Base-by-base conservation (phyloP, 2,329 filamentous ascomycete species). In the Atkinsonella hypoxylon region DNA sequence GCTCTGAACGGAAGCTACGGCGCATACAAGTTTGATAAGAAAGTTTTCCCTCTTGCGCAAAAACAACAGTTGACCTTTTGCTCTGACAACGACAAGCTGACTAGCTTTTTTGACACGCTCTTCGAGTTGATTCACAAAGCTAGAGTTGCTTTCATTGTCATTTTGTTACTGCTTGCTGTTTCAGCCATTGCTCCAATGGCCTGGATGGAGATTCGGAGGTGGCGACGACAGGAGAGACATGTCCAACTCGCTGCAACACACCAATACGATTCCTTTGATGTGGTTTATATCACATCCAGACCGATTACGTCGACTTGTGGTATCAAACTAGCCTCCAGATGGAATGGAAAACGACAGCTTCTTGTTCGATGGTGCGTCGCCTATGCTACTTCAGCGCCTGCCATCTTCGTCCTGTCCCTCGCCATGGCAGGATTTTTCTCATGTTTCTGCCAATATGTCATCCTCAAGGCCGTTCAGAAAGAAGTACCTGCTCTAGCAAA, bases 41-140 rank as follows among this genome's bases (percentile, higher is more conserved):
- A 79, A 12, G 68, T 85, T 10, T 91, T 98, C 59, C 89, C 90
- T 0, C 77, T 95, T 2, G 89, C 93, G 1, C 71, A 83, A 58
- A 95, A 95, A 70, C 78, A 94, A 66, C 72, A 81, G 38, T 74
- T 98, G 49, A 83, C 78, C 1, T 97, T 98, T 70, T 98, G 93
- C 72, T 88, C 88, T 41, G 81, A 89, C 62, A 89, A 93, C 68
- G 78, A 87, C 56, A 81, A 79, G 32, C 85, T 98, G 66, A 81
- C 83, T 61, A 75, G 82, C 56, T 97, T 97, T 72, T 98, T 98
- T 66, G 72, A 83, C 51, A 74, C 74, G 12, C 73, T 97, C 1
- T 79, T 81, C 47, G 69, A 79, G 26, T 73, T 89, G 43, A 79
- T 84, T n/a, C 69, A 75, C 49, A 76, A 78, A 18, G 86, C 87